Base-by-base conservation (phyloP, 2,329 filamentous ascomycete species). In the Cadophora sp. region DNA sequence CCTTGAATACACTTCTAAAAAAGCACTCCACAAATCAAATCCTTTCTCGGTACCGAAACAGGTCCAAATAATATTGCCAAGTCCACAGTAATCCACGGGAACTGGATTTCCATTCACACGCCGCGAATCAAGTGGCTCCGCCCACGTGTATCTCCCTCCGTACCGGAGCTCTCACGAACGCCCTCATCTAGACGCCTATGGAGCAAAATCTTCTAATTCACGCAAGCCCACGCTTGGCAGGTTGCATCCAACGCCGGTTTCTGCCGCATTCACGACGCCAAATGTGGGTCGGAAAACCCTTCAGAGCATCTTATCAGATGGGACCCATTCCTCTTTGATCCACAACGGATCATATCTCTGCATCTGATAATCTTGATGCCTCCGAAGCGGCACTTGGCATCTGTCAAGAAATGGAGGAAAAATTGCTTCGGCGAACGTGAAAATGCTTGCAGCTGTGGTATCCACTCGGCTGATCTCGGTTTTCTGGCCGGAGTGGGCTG, bases 331-430 rank as follows among this genome's bases (percentile, higher is more conserved):
- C 31, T 8, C 27, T 19, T 27, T 14, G 31, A 59, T 43, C 50
- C 50, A 46, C 65, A 31, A 37, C 37, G 43, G 59, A 62, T 66
- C 64, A 55, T 68, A 68, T 68, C 66, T 64, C 34, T 65, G 27
- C 55, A 68, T 68, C 66, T 65, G 66, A 68, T 66, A 56, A 66
- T 26, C 61, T 66, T 27, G 19, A 16, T 29, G 26, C 51, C 1
- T 31, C 34, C n/a, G n/a, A 19, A 19, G n/a, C 8, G 37, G 37
- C 16, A 50, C 48, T 66, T 66, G 59, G 65, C 65, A 62, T 31
- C 24, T 48, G 65, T 62, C 50, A 66, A 56, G 48, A 9, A 27
- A 37, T 55, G 51, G 51, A 55, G 51, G 9, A 53, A 27, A 27
- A 19, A n/a, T 34, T 31, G 14, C 26, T 31, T 31, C 5, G 1